phyloP scores from a whole-genome alignment of 371 early-diverging fungal genomes.

The Umbelopsis sp. region DNA sequence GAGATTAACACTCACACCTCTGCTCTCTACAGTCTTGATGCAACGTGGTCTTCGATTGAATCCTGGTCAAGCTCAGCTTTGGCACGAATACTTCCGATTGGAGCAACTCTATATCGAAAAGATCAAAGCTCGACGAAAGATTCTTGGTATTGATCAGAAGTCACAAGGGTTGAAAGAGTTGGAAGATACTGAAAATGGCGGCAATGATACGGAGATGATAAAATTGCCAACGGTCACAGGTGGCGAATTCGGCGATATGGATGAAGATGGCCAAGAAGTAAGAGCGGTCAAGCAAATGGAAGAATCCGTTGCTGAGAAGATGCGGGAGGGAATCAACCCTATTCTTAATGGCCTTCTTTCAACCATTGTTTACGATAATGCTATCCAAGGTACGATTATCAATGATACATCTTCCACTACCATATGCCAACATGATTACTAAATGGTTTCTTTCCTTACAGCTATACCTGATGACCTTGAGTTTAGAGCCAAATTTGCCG shows the following conservation, averaged over 20 bases:
- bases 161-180: constrained; percentile 29
- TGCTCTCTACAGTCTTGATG: constrained; percentile 57
- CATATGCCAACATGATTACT: neutral
- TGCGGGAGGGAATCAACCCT: constrained; percentile 64
- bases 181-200: constrained; percentile 41
- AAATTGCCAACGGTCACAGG: constrained; percentile 63
- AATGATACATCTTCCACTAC: neutral
- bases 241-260: constrained; percentile 53
- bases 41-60: constrained; percentile 90
- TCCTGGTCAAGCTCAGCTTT: constrained; percentile 68
- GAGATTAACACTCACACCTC: neutral
- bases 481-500: constrained; percentile 77
- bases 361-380: constrained; percentile 79
- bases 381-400: constrained; percentile 61
- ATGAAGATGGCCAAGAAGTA: constrained; percentile 38
- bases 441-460: constrained; percentile 19
- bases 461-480: constrained; percentile 72
- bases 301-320: constrained; percentile 47
- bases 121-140: constrained; percentile 77
- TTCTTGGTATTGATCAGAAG: constrained; percentile 70
- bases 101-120: constrained; percentile 90
- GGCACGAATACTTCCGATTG: constrained; percentile 92
- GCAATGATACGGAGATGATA: constrained; percentile 50
- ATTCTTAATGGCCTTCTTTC: constrained; percentile 84
- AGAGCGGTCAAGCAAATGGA: constrained; percentile 47